phyloP scores from a whole-genome alignment of 1,284 basidiomycete species.

The Naganishia liquefaciens region DNA sequence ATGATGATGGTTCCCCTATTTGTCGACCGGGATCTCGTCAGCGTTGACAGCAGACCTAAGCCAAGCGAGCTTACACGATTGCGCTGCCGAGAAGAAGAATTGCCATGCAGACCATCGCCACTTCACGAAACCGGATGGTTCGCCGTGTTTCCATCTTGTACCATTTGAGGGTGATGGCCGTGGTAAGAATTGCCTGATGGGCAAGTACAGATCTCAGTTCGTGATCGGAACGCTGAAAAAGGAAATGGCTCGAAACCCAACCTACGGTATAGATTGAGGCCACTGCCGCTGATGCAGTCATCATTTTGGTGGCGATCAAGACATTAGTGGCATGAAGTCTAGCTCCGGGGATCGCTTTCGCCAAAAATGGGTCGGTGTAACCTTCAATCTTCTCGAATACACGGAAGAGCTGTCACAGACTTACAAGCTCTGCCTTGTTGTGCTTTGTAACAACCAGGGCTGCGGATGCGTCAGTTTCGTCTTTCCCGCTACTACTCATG shows the following conservation, averaged over 20 bases:
- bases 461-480: neutral
- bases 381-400: neutral
- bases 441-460: slow-evolving; percentile 25
- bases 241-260: neutral
- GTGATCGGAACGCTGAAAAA: neutral
- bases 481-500: neutral
- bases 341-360: slow-evolving; percentile 18
- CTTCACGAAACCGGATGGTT: slow-evolving; percentile 27
- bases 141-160: slow-evolving; percentile 27
- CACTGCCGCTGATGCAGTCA: slow-evolving; percentile 20
- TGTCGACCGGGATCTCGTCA: neutral
- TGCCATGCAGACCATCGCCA: slow-evolving; percentile 16
- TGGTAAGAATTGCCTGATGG: slow-evolving; percentile 12
- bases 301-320: slow-evolving; percentile 15
- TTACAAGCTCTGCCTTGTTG: slow-evolving; percentile 24
- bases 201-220: neutral
- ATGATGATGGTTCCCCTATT: slow-evolving; percentile 26
- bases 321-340: slow-evolving; percentile 26
- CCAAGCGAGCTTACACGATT: slow-evolving; percentile 10
- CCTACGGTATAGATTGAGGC: slow-evolving; percentile 26
- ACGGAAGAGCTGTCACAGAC: neutral
- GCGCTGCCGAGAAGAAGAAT: slow-evolving; percentile 20
- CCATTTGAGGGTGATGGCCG: slow-evolving; percentile 24
- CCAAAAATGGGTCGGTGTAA: neutral
- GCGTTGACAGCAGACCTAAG: neutral